These are phyloP conservation scores for Notholithocarpus densiflorus DNA, from an alignment of 306 rosid species.

Conservation along the genomic window DNA sequence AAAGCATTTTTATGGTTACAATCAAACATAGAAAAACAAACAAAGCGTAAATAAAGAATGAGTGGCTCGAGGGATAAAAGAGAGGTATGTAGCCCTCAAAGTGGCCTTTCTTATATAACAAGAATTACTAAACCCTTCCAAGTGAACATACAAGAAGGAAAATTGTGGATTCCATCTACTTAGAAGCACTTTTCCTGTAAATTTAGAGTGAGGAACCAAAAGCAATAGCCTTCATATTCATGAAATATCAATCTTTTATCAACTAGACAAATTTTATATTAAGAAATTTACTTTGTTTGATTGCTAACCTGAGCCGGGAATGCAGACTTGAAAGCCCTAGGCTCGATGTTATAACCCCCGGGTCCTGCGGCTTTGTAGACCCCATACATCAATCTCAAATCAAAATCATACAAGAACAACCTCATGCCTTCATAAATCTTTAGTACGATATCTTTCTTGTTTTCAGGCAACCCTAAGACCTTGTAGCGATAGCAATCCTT, in stretches of 20 bases:
- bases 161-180: too few relatives aligned
- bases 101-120: too few relatives aligned
- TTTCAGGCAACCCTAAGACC: background rate
- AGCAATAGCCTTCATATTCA: background rate
- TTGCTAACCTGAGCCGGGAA: conserved; percentile 8
- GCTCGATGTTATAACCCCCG: conserved; percentile 1
- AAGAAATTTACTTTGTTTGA: background rate
- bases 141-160: too few relatives aligned
- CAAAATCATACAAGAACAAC: conserved; percentile 1
- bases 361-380: background rate
- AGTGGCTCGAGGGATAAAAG: too few relatives aligned
- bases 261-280: background rate
- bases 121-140: too few relatives aligned
- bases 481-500: background rate
- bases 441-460: background rate
- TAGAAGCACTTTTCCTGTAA: background rate
- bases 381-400: conserved; percentile 3
- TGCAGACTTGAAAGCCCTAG: background rate
- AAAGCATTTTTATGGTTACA: too few relatives aligned
- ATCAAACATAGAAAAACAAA: too few relatives aligned
- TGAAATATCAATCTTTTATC: background rate
- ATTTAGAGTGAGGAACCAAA: background rate
- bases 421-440: background rate
- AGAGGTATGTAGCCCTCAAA: too few relatives aligned
- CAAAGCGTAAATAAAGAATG: too few relatives aligned